Conservation (phyloP, 306 rosid species). For the Argentina anserina region DNA sequence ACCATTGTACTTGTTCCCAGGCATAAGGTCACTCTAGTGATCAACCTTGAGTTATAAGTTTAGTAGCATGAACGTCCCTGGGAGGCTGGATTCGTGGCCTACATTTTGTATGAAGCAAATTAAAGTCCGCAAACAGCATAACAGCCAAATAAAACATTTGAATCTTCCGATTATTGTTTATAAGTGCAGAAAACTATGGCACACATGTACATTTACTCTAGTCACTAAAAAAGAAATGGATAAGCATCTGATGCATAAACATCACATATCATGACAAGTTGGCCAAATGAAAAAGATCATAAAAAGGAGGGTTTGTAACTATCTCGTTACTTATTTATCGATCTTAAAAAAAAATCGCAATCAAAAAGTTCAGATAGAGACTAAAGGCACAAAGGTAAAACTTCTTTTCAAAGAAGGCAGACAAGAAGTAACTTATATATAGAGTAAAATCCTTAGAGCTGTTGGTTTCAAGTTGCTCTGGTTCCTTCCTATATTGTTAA, state of each 20-base stretch:
- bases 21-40: conserved; percentile 63
- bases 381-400: neutral
- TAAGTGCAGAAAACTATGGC: neutral
- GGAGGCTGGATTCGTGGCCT: conserved; percentile 34
- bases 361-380: neutral
- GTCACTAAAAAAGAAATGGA: conserved; percentile 7
- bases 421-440: conserved; percentile 4
- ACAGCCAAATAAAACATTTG: conserved; percentile 18
- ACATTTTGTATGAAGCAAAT: conserved; percentile 33
- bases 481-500: neutral
- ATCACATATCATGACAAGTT: conserved; percentile 5
- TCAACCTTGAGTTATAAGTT: conserved; percentile 39
- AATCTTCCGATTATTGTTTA: conserved; percentile 12
- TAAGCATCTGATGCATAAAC: conserved; percentile 15
- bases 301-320: conserved; percentile 15
- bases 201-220: neutral
- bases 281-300: conserved; percentile 6
- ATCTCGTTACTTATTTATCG: too few species aligned
- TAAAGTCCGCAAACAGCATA: conserved; percentile 11
- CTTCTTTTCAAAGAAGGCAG: too few species aligned
- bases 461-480: neutral
- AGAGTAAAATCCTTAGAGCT: conserved; percentile 12
- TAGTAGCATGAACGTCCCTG: conserved; percentile 26
- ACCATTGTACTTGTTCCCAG: conserved; percentile 62
- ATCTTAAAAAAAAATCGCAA: conserved; percentile 7